Percentiles rank a stretch among this genome's conserved stretches.
Evolutionary conservation across 2,329 filamentous ascomycete genomes (phyloP).

Genomic region (Aspergillus sp.): DNA sequence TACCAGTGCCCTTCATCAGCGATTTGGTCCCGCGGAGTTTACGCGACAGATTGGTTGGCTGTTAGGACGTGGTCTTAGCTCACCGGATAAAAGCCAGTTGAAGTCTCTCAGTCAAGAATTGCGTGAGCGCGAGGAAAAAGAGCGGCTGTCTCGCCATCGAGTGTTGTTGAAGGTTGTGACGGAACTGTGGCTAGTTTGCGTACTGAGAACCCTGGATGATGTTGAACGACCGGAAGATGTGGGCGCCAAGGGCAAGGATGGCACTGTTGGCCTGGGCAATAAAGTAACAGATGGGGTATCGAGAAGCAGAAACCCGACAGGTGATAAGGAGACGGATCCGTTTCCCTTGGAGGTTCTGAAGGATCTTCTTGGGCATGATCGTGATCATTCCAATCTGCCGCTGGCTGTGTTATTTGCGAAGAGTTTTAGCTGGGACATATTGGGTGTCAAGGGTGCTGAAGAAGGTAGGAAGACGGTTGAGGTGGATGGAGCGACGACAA

Average conservation of each 20-base stretch:
- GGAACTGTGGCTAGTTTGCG: constrained; percentile 91
- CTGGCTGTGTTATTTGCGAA: constrained; percentile 95
- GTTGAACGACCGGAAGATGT: constrained; percentile 64
- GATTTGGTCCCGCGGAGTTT: constrained; percentile 87
- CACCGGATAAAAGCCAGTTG: constrained; percentile 79
- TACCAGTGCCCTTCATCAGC: constrained; percentile 90
- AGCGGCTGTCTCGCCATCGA: constrained; percentile 81
- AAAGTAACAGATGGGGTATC: constrained; percentile 56
- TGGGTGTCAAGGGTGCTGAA: constrained; percentile 72
- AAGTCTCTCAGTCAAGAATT: constrained; percentile 78
- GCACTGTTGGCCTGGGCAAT: constrained; percentile 32
- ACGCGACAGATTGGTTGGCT: constrained; percentile 91
- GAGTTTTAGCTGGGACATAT: constrained; percentile 90
- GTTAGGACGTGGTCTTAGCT: constrained; percentile 84
- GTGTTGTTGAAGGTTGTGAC: constrained; percentile 86
- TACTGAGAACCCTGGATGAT: constrained; percentile 77
- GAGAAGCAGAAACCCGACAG: constrained; percentile 61
- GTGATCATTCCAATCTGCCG: constrained; percentile 87
- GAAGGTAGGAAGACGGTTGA: constrained; percentile 83
- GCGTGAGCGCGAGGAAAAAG: constrained; percentile 93
- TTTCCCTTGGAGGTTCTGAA: constrained; percentile 98
- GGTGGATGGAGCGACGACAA: constrained; percentile 68
- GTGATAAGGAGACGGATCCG: constrained; percentile 73
- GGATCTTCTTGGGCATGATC: constrained; percentile 88
- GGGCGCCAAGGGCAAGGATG: constrained; percentile 56